Percentiles rank a stretch among this genome's conserved stretches.
Conservation (phyloP, 257 asterid genomes). For the Solanum raphanifolium region DNA sequence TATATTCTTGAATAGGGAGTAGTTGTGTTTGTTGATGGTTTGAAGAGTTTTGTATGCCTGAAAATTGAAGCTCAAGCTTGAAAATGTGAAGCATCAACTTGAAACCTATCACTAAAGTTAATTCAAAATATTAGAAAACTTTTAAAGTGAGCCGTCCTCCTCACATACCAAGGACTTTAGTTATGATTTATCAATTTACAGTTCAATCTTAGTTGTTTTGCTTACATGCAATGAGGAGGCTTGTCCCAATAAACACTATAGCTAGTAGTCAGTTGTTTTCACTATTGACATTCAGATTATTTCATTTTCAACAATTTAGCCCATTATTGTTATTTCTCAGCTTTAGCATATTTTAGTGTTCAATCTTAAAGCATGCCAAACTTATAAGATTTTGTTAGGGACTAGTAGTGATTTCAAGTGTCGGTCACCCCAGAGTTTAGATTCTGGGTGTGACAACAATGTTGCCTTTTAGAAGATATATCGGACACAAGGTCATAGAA, state of each 20-base stretch:
- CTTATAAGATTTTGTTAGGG: not conserved
- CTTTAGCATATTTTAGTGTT: not conserved
- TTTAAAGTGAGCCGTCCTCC: not conserved
- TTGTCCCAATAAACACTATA: too few relatives aligned
- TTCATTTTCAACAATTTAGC: not conserved
- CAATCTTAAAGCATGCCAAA: not conserved
- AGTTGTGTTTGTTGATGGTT: not conserved
- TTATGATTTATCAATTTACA: too few relatives aligned
- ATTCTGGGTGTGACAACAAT: too few relatives aligned
- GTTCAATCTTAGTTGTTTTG: not conserved
- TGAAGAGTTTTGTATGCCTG: not conserved
- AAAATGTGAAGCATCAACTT: not conserved
- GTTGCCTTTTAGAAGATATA: too few relatives aligned
- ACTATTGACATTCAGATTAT: not conserved
- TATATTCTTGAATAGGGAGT: not conserved
- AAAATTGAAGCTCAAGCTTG: too few relatives aligned
- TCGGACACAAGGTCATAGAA: too few relatives aligned
- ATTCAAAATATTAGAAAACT: not conserved
- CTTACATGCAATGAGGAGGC: too few relatives aligned
- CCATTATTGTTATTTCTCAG: not conserved
- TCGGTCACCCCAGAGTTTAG: too few relatives aligned
- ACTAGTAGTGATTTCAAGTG: not conserved
- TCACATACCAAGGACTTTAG: not conserved
- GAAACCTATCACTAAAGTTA: not conserved
- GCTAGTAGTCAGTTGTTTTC: not conserved